Conservation (phyloP, 2,329 filamentous ascomycete species). For the Zarea fungicola region DNA sequence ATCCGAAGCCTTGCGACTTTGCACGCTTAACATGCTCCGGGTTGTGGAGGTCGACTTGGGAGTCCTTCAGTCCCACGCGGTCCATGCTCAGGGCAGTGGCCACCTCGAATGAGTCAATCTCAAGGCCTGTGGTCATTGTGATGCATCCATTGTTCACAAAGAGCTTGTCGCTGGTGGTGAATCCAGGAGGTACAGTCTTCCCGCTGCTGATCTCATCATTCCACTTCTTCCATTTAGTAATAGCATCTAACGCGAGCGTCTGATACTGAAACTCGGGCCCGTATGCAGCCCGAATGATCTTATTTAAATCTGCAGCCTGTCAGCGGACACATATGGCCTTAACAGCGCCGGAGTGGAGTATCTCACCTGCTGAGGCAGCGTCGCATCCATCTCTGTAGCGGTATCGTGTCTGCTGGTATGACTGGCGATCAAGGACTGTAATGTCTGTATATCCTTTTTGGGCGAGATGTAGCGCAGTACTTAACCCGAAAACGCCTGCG, state of each 20-base stretch:
- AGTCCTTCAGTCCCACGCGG: slow-evolving; percentile 26
- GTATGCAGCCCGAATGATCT: slow-evolving; percentile 34
- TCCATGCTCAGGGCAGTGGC: slow-evolving; percentile 32
- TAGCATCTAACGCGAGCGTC: slow-evolving; percentile 37
- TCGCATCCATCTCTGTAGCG: slow-evolving; percentile 37
- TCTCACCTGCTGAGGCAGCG: slow-evolving; percentile 35
- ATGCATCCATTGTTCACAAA: slow-evolving; percentile 35
- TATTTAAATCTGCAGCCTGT: slow-evolving; percentile 29
- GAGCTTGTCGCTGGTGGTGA: slow-evolving; percentile 30
- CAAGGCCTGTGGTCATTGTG: slow-evolving; percentile 20
- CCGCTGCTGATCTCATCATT: slow-evolving; percentile 33
- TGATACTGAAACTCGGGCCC: slow-evolving; percentile 40
- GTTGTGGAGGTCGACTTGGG: slow-evolving; percentile 31
- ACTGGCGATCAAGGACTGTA: slow-evolving; percentile 44
- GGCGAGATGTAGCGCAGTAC: slow-evolving; percentile 28
- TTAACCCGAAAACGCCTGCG: slow-evolving; percentile 30
- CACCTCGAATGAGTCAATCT: slow-evolving; percentile 29
- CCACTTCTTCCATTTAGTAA: slow-evolving; percentile 38
- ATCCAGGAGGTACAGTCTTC: slow-evolving; percentile 29
- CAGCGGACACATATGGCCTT: not conserved
- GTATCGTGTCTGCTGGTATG: slow-evolving; percentile 34
- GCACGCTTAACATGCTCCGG: slow-evolving; percentile 23
- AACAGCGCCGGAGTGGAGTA: not conserved
- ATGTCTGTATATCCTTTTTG: slow-evolving; percentile 40
- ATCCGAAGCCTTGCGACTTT: slow-evolving; percentile 22